Evolutionary conservation across 208 protist species (phyloP).

Genomic region (Acanthamoeba royreba): DNA sequence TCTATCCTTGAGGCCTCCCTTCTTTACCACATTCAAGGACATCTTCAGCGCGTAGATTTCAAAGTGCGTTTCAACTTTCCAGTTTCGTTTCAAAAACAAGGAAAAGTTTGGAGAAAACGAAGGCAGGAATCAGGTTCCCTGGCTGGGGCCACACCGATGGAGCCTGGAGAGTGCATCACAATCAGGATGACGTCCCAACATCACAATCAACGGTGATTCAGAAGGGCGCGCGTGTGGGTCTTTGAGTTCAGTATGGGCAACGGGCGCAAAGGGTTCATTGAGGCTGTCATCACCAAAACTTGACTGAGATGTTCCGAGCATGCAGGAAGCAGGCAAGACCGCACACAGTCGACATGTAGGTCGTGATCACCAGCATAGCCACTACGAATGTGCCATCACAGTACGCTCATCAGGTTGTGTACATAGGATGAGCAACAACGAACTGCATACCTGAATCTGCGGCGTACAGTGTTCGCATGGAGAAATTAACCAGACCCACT

Average conservation of each 20-base stretch:
- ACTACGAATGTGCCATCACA: background rate
- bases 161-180: no score
- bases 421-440: no score
- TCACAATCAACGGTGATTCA: no score
- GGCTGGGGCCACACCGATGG: no score
- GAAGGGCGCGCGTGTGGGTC: no score
- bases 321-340: background rate
- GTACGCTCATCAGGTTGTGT: background rate
- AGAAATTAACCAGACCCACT: slow-evolving; percentile 72
- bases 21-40: slow-evolving; percentile 12
- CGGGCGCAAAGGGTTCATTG: background rate
- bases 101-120: no score
- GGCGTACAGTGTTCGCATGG: slow-evolving; percentile 60
- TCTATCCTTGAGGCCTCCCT: background rate
- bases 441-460: background rate
- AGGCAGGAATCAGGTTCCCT: no score
- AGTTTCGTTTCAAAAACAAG: no score
- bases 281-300: background rate
- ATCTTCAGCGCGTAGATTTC: no score
- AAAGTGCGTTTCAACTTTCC: no score
- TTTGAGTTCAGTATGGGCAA: no score
- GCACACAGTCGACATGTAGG: background rate
- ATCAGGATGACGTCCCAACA: no score
- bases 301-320: background rate
- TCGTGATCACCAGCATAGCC: background rate